phyloP scores from a whole-genome alignment of 2,329 filamentous ascomycete genomes.

The Diaporthe amygdali region DNA sequence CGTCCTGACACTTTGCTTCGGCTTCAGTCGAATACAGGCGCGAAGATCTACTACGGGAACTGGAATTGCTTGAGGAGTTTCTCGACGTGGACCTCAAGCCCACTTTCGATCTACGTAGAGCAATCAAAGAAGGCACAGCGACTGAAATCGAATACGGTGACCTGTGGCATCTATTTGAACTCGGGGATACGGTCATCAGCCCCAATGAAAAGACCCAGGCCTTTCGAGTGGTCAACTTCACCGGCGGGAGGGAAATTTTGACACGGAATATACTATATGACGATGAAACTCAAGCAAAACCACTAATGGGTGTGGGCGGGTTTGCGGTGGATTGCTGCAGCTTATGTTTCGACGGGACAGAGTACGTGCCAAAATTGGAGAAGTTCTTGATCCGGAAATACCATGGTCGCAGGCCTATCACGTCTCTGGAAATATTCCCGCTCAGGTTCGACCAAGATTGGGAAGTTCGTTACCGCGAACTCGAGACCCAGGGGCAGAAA shows the following conservation, averaged over 20 bases:
- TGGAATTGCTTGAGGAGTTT: not conserved
- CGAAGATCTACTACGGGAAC: not conserved
- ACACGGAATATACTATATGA: rapidly evolving
- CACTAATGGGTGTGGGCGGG: not conserved
- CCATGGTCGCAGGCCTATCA: not conserved
- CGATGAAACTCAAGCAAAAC: too few relatives aligned
- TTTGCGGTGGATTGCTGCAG: not conserved
- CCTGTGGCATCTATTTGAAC: not conserved
- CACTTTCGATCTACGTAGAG: not conserved
- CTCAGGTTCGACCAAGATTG: not conserved
- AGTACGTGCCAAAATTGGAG: not conserved
- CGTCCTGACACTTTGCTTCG: not conserved
- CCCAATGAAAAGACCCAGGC: not conserved
- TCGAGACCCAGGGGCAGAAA: not conserved
- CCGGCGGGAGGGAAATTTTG: not conserved
- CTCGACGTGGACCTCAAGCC: not conserved
- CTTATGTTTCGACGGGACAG: not conserved
- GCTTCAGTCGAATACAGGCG: not conserved
- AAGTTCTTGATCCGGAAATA: not conserved
- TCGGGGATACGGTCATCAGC: not conserved
- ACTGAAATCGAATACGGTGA: not conserved
- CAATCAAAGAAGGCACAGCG: not conserved
- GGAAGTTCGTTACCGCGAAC: not conserved
- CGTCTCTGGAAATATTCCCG: not conserved
- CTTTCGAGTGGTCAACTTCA: not conserved